phyloP scores from a whole-genome alignment of 208 protist genomes.

The Crithidia expoeki region DNA sequence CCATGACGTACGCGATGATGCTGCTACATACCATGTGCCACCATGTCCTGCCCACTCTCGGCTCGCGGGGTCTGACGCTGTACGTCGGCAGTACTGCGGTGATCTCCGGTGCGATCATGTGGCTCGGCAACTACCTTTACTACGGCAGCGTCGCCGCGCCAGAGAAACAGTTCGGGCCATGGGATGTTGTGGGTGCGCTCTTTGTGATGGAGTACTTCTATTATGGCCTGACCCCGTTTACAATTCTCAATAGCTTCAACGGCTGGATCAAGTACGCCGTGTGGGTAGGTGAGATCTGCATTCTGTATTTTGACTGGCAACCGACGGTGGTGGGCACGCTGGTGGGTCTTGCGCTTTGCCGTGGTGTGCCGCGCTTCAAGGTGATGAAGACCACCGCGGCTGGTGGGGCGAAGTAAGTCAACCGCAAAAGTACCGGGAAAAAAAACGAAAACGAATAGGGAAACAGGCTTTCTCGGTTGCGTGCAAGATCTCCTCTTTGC shows the following conservation, averaged over 20 bases:
- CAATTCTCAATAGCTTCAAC: constrained; percentile 85
- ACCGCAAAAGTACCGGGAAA: neutral
- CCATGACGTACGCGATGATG: constrained; percentile 91
- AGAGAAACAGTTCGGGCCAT: constrained; percentile 92
- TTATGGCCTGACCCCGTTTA: constrained; percentile 68
- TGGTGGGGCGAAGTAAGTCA: constrained; percentile 25
- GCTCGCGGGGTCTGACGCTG: constrained; percentile 60
- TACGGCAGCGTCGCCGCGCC: constrained; percentile 39
- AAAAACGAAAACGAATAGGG: constrained; percentile 5
- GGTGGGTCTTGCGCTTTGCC: constrained; percentile 78
- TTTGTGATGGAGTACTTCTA: constrained; percentile 88
- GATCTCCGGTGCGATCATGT: constrained; percentile 82
- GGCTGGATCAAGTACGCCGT: constrained; percentile 89
- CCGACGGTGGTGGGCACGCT: constrained; percentile 72
- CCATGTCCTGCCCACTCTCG: constrained; percentile 71
- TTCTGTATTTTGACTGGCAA: constrained; percentile 93
- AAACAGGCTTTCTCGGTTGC: neutral
- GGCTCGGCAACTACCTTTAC: constrained; percentile 64
- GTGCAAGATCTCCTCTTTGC: neutral
- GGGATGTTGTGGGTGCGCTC: constrained; percentile 80
- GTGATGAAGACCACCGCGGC: constrained; percentile 34
- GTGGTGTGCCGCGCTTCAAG: constrained; percentile 59
- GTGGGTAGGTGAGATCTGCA: constrained; percentile 85
- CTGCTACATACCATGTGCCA: constrained; percentile 88
- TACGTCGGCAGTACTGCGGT: constrained; percentile 69